Evolutionary conservation across 768 basidiomycete genomes (phyloP), one percentile per base, ranked within the genome.

Genomic region (Leccinum rimulosum): DNA sequence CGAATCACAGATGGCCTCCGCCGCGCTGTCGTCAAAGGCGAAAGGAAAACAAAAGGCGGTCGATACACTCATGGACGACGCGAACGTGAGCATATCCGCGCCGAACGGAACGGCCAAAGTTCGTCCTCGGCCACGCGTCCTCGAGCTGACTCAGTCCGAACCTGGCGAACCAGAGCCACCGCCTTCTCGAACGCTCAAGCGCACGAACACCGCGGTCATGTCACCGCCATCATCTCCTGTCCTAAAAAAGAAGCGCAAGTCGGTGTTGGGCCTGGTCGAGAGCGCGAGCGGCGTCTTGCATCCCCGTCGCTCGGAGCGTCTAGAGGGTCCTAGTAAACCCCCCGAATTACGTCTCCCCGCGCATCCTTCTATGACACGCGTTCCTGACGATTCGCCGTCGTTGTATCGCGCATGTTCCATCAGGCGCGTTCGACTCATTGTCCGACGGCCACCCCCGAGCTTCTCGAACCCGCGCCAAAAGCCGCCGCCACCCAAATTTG

Each of bases 381-480:
- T 31, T 27, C 51, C n/a, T 1, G 51, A 35, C 19, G 55, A 58
- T 22, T 30, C 43, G 0, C 59, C 57, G 1, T 56, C 54, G 4
- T n/a, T 67, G 9, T 55, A 67, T 3, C 65, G 61, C 28, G 61
- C 61, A 22, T 60, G 69, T 0, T 68, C 68, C 31, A 79, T 91
- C 58, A 85, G 82, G 68, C 84, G 90, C 54, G 78, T 91, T 51
- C 83, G 71, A 6, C 77, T 89, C 57, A 80, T 90, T 50, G 87
- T 93, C 14, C 82, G 87, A 40, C 76, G 76, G 12, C 90, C 89
- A 7, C 79, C 81, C 1, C 84, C 84, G 3, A 68, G 75, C 2
- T 75, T 85, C 47, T 83, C 91, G 12, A 82, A 87, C 70, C 93
- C 89, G 0, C 69, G 68, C 12, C 94, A 97, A 67, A 77, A 77